A percentile compares a stretch with the other conserved stretches of the same genome.
These are phyloP conservation scores for Quercus engelmannii DNA, from an alignment of 306 rosid species.

Conservation along the genomic window DNA sequence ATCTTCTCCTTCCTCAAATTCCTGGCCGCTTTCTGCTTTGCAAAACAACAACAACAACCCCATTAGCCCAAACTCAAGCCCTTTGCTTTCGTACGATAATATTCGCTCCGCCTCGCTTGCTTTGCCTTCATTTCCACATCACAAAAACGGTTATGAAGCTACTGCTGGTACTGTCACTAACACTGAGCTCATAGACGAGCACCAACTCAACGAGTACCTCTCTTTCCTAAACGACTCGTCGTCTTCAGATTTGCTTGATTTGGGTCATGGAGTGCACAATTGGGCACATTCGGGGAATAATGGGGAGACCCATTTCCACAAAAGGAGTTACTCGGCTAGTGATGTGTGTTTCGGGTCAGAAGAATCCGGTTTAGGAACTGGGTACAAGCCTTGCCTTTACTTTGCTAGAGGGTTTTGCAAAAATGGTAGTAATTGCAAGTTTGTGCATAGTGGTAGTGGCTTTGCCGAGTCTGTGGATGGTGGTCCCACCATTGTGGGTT, in stretches of 20 bases:
- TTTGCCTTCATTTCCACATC: slow-evolving; percentile 28
- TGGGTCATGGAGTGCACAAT: slow-evolving; percentile 43
- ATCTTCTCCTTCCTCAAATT: slow-evolving; percentile 52
- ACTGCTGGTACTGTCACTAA: slow-evolving; percentile 20
- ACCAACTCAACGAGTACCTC: slow-evolving; percentile 64
- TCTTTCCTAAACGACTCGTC: slow-evolving; percentile 68
- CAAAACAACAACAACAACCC: slow-evolving; percentile 57
- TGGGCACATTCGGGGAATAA: slow-evolving; percentile 57
- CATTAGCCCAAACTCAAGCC: slow-evolving; percentile 69
- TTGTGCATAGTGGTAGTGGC: slow-evolving; percentile 61
- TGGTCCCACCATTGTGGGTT: slow-evolving; percentile 54
- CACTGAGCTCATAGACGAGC: slow-evolving; percentile 61
- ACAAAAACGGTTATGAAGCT: slow-evolving; percentile 28
- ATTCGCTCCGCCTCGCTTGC: slow-evolving; percentile 45
- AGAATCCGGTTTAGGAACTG: slow-evolving; percentile 53
- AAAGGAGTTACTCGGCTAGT: slow-evolving; percentile 80
- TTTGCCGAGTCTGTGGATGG: slow-evolving; percentile 56
- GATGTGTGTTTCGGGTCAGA: slow-evolving; percentile 74
- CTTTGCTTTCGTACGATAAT: slow-evolving; percentile 57
- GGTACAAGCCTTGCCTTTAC: slow-evolving; percentile 81
- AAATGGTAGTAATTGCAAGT: slow-evolving; percentile 84
- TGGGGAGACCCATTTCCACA: slow-evolving; percentile 66
- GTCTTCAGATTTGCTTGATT: slow-evolving; percentile 50
- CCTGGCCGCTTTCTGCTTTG: slow-evolving; percentile 52
- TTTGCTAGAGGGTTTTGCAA: slow-evolving; percentile 90